A percentile compares a stretch with the other conserved stretches of the same genome.
Conservation (phyloP, 23 red algal genomes). For the Gracilaria caudata region DNA sequence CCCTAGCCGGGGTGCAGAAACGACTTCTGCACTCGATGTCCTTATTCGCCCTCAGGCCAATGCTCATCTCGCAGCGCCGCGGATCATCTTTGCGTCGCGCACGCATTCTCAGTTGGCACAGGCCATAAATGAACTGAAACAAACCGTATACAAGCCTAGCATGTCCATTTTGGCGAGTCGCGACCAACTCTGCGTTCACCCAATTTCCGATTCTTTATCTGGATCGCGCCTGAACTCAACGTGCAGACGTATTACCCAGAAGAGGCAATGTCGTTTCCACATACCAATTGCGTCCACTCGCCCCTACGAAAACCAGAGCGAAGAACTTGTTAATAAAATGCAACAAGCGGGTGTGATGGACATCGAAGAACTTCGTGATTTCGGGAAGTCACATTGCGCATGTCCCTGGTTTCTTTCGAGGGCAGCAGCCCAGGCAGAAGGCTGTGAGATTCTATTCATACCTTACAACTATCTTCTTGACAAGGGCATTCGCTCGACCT, state of each 20-base stretch:
- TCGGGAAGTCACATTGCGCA: slow-evolving; percentile 57
- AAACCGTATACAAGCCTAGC: slow-evolving; percentile 70
- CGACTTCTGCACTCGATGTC: slow-evolving; percentile 34
- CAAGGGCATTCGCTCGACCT: slow-evolving; percentile 17
- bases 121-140: slow-evolving; percentile 84
- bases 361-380: slow-evolving; percentile 87
- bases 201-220: slow-evolving; percentile 48
- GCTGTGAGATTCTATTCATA: slow-evolving; percentile 87
- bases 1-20: background rate
- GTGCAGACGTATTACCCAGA: slow-evolving; percentile 72
- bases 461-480: slow-evolving; percentile 98
- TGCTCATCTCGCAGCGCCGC: slow-evolving; percentile 61
- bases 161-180: slow-evolving; percentile 84
- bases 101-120: slow-evolving; percentile 95
- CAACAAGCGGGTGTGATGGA: slow-evolving; percentile 58
- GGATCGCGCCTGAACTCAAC: slow-evolving; percentile 64
- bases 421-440: slow-evolving; percentile 61
- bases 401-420: slow-evolving; percentile 93
- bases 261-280: slow-evolving; percentile 53
- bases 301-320: slow-evolving; percentile 25
- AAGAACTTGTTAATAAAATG: slow-evolving; percentile 47
- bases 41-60: slow-evolving; percentile 37
- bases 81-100: slow-evolving; percentile 92
- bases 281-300: slow-evolving; percentile 49
- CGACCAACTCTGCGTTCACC: slow-evolving; percentile 93